phyloP scores from a whole-genome alignment of 352 stramenopile species.

The Elongisporangium anandrum region DNA sequence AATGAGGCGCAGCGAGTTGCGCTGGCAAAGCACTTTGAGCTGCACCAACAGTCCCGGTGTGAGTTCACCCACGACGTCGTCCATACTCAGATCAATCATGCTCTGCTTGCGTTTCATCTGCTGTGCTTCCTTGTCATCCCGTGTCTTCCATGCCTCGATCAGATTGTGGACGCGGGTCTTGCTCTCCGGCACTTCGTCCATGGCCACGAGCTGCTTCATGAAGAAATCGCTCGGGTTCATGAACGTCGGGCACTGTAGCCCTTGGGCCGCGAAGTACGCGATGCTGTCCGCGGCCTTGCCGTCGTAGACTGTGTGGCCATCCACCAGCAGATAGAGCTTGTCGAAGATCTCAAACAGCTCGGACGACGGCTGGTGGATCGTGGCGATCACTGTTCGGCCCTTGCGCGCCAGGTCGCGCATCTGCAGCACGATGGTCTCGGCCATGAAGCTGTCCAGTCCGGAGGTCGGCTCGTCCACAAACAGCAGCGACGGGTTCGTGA shows the following conservation, averaged over 20 bases:
- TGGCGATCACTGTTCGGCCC: slow-evolving; percentile 77
- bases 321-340: slow-evolving; percentile 29
- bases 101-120: slow-evolving; percentile 1
- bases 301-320: slow-evolving; percentile 29
- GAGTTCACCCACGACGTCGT: slow-evolving; percentile 8
- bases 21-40: slow-evolving; percentile 20
- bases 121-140: not conserved
- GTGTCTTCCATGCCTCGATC: slow-evolving; percentile 11
- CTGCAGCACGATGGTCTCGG: slow-evolving; percentile 25
- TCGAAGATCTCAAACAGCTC: slow-evolving; percentile 40
- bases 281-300: slow-evolving; percentile 33
- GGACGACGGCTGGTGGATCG: slow-evolving; percentile 80
- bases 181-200: slow-evolving; percentile 21
- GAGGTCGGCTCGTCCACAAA: slow-evolving; percentile 82
- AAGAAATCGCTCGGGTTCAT: slow-evolving; percentile 44
- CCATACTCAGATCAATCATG: not conserved
- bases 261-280: slow-evolving; percentile 21
- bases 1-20: slow-evolving; percentile 23
- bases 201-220: slow-evolving; percentile 32
- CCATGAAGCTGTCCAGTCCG: slow-evolving; percentile 41
- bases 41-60: slow-evolving; percentile 9
- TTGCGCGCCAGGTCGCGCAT: slow-evolving; percentile 56
- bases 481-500: slow-evolving; percentile 62
- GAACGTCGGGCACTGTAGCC: slow-evolving; percentile 27
- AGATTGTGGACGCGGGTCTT: slow-evolving; percentile 18